Conservation (phyloP, 352 stramenopile genomes). For the Phytophthora syringae region DNA sequence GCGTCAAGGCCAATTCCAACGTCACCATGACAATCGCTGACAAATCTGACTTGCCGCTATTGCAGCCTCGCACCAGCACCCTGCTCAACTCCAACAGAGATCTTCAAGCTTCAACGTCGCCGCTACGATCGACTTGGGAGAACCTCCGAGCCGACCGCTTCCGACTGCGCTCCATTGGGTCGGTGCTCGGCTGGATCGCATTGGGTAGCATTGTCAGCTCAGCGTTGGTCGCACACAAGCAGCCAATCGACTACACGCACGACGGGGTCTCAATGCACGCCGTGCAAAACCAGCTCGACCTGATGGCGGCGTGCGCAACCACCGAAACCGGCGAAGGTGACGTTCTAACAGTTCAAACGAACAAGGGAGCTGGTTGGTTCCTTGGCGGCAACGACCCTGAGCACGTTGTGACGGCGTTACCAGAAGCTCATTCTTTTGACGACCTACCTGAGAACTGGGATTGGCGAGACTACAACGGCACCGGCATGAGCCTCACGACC, state of each 20-base stretch:
- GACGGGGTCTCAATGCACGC: constrained; percentile 52
- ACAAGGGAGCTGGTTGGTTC: constrained; percentile 67
- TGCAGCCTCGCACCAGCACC: constrained; percentile 34
- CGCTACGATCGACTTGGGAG: constrained; percentile 18
- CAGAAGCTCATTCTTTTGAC: constrained; percentile 52
- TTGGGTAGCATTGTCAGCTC: constrained; percentile 40
- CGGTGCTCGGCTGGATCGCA: constrained; percentile 58
- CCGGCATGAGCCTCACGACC: constrained; percentile 75
- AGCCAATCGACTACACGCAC: constrained; percentile 49
- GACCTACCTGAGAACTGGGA: constrained; percentile 79
- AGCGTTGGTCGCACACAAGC: constrained; percentile 23
- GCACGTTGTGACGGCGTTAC: constrained; percentile 52
- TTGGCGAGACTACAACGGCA: constrained; percentile 83
- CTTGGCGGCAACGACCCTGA: constrained; percentile 68
- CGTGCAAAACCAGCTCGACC: constrained; percentile 55
- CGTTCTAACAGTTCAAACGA: constrained; percentile 18
- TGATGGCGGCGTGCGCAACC: constrained; percentile 53
- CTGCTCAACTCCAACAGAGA: constrained; percentile 7
- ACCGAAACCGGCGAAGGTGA: constrained; percentile 21
- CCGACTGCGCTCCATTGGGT: constrained; percentile 43
- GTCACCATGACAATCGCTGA: constrained; percentile 26
- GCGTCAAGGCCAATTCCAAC: neutral
- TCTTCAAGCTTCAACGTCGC: constrained; percentile 20
- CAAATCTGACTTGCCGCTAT: constrained; percentile 45
- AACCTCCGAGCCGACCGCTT: constrained; percentile 45